Conservation (phyloP, 1,284 basidiomycete species). For the Xerocomus cyaneibrunnescens region DNA sequence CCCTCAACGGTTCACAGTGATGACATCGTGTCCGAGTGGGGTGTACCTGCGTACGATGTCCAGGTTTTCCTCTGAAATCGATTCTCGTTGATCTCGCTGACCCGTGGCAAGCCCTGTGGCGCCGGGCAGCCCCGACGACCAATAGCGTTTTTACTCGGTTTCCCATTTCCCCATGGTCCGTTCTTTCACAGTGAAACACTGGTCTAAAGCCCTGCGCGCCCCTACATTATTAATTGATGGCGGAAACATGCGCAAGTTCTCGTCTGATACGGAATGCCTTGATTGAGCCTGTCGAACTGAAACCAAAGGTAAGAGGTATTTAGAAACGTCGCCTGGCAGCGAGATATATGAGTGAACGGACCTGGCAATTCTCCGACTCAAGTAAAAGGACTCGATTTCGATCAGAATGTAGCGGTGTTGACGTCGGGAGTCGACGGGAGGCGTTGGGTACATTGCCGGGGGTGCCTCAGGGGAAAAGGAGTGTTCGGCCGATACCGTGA, state of each 20-base stretch:
- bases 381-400: too few relatives aligned
- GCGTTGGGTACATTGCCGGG: too few relatives aligned
- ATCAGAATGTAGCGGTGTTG: too few relatives aligned
- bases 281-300: neutral
- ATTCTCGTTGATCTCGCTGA: neutral
- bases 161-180: neutral
- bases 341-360: too few relatives aligned
- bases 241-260: neutral
- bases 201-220: neutral
- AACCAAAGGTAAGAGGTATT: neutral
- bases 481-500: constrained; percentile 17
- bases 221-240: neutral
- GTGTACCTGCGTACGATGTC: neutral
- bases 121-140: constrained; percentile 3
- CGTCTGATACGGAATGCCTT: constrained; percentile 3
- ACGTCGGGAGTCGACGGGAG: neutral
- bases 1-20: neutral
- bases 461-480: too few relatives aligned
- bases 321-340: too few relatives aligned
- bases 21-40: neutral
- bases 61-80: neutral
- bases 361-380: too few relatives aligned
- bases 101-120: neutral
- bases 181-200: neutral
- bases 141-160: constrained; percentile 11